These are phyloP conservation scores for Silene noctiflora DNA, from an alignment of 179 eudicot genomes.

Conservation along the genomic window DNA sequence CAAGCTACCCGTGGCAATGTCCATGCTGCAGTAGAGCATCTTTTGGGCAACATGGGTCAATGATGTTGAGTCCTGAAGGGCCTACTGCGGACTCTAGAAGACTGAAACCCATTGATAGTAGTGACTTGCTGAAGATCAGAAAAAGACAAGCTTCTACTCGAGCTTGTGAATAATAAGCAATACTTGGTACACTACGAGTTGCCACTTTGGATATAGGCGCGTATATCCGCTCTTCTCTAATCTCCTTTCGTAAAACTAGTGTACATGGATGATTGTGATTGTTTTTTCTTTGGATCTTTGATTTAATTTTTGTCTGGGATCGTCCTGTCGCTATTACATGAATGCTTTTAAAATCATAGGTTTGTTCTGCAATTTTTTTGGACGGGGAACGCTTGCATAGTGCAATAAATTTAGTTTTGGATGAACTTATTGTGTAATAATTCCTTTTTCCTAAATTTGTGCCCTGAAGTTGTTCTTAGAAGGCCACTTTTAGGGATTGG, in stretches of 20 bases:
- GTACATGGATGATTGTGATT: slow-evolving; percentile 32
- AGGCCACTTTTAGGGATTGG: no score
- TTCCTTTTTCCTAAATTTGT: neutral
- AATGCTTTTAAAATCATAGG: neutral
- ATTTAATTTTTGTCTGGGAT: slow-evolving; percentile 22
- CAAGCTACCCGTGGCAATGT: slow-evolving; percentile 89
- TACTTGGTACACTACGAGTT: slow-evolving; percentile 28
- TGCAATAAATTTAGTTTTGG: neutral
- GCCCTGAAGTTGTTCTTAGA: no score
- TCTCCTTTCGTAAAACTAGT: slow-evolving; percentile 17
- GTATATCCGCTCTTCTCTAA: slow-evolving; percentile 16
- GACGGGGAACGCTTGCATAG: neutral
- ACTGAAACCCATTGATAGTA: slow-evolving; percentile 19
- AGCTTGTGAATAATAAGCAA: slow-evolving; percentile 44
- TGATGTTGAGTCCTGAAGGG: slow-evolving; percentile 22
- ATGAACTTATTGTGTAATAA: neutral
- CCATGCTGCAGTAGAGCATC: slow-evolving; percentile 94
- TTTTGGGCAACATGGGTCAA: slow-evolving; percentile 69
- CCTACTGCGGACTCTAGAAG: slow-evolving; percentile 22
- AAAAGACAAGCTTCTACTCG: slow-evolving; percentile 29
- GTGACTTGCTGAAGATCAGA: slow-evolving; percentile 21
- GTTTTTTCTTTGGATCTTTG: slow-evolving; percentile 30
- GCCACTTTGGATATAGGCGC: slow-evolving; percentile 33
- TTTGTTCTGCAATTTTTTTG: slow-evolving; percentile 10
- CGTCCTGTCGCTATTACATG: slow-evolving; percentile 7